Conservation (phyloP, 345 rosid genomes). For the Gossypium thurberi region DNA sequence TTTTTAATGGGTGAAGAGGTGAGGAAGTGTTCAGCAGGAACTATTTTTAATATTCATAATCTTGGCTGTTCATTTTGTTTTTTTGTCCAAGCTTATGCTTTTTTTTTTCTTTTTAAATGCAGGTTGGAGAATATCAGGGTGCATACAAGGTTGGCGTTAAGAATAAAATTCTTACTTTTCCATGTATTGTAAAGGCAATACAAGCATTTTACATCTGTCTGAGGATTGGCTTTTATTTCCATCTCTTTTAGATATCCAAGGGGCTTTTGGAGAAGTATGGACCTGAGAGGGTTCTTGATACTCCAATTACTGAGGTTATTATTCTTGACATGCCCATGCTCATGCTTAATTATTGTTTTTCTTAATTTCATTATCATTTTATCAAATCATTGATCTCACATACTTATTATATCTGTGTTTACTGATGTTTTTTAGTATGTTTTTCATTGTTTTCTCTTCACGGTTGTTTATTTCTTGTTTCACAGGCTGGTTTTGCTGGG, state of each 20-base stretch:
- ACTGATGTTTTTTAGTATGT: neutral
- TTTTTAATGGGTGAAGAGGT: constrained; percentile 84
- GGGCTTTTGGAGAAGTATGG: constrained; percentile 72
- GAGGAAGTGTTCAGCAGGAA: neutral
- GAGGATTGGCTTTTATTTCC: neutral
- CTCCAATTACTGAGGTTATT: constrained; percentile 89
- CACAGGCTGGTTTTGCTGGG: constrained; percentile 85
- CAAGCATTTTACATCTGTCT: neutral
- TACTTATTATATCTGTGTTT: neutral
- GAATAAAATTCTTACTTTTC: too few relatives aligned
- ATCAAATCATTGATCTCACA: neutral
- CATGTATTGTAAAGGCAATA: neutral
- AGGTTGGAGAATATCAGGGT: constrained; percentile 88
- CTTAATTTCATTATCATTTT: neutral
- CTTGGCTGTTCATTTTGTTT: neutral
- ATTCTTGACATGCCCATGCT: neutral
- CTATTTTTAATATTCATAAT: neutral
- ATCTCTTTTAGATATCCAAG: constrained; percentile 33
- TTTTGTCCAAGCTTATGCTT: neutral
- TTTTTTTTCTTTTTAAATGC: constrained; percentile 4
- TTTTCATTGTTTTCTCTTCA: neutral
- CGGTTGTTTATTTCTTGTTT: constrained; percentile 17
- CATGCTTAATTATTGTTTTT: neutral
- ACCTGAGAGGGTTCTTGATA: constrained; percentile 84
- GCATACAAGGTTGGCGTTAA: constrained; percentile 60